These are phyloP conservation scores for Backusella psychrophila DNA, from an alignment of 192 early-diverging fungal species.

Conservation along the genomic window DNA sequence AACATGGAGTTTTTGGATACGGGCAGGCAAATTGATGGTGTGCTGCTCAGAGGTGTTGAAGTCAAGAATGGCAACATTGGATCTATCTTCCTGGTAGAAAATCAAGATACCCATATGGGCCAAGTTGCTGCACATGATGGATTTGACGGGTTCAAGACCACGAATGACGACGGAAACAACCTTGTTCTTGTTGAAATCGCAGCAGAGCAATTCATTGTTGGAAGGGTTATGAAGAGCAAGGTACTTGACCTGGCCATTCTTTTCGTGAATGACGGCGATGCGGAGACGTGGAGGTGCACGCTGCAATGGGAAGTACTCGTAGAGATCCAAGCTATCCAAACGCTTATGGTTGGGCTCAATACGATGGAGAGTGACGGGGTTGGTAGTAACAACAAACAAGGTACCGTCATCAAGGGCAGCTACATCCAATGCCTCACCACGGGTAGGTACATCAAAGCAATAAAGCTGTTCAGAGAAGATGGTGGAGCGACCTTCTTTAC, in stretches of 20 bases:
- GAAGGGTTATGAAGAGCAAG: conserved; percentile 60
- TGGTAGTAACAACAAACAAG: conserved; percentile 58
- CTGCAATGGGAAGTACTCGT: conserved; percentile 71
- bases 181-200: conserved; percentile 49
- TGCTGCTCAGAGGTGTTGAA: conserved; percentile 53
- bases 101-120: conserved; percentile 37
- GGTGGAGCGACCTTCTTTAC: conserved; percentile 53
- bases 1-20: conserved; percentile 40
- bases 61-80: conserved; percentile 47
- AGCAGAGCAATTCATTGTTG: conserved; percentile 54
- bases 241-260: conserved; percentile 30
- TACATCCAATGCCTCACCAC: conserved; percentile 66
- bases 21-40: conserved; percentile 46
- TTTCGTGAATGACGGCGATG: conserved; percentile 41
- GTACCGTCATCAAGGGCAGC: conserved; percentile 45
- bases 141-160: conserved; percentile 43
- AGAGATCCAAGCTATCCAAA: conserved; percentile 56
- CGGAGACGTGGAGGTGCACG: conserved; percentile 49
- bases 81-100: conserved; percentile 54
- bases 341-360: conserved; percentile 50
- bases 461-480: conserved; percentile 70
- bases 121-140: conserved; percentile 45
- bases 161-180: conserved; percentile 43
- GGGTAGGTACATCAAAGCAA: conserved; percentile 60
- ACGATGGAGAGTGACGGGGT: conserved; percentile 58